Percentiles rank a stretch among this genome's conserved stretches.
These are phyloP conservation scores for Aspergillus taichungensis DNA, from an alignment of 495 filamentous ascomycete species.

Conservation along the genomic window DNA sequence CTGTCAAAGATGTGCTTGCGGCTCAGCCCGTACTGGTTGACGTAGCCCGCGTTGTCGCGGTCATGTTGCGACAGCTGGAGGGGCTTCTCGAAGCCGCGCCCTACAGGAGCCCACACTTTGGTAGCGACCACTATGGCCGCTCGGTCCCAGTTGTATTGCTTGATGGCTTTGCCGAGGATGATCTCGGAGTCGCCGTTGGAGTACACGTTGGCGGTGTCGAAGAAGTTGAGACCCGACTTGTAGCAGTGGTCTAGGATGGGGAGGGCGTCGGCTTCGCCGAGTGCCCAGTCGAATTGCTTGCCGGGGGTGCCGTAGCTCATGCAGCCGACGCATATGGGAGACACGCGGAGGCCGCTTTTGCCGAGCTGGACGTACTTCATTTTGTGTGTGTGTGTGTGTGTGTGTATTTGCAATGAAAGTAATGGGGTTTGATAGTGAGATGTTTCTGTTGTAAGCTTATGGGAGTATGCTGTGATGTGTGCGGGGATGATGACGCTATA, in stretches of 20 bases:
- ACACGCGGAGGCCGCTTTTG: slow-evolving; percentile 56
- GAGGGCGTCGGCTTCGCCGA: slow-evolving; percentile 53
- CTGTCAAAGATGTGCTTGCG: slow-evolving; percentile 60
- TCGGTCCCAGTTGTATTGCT: slow-evolving; percentile 47
- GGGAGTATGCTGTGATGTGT: too few species aligned
- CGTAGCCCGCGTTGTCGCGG: slow-evolving; percentile 14
- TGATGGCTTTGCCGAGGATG: slow-evolving; percentile 35
- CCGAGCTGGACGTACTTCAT: slow-evolving; percentile 40
- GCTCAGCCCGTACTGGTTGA: slow-evolving; percentile 45
- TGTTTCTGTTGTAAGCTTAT: too few species aligned
- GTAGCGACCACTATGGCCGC: slow-evolving; percentile 71
- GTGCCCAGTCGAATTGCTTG: slow-evolving; percentile 47
- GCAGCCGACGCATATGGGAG: slow-evolving; percentile 56
- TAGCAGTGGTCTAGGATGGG: slow-evolving; percentile 63
- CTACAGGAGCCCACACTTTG: slow-evolving; percentile 43
- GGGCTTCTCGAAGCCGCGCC: slow-evolving; percentile 11
- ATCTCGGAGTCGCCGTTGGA: slow-evolving; percentile 23
- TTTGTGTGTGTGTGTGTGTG: neutral
- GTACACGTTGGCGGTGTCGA: slow-evolving; percentile 50
- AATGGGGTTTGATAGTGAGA: too few species aligned
- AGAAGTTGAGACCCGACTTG: slow-evolving; percentile 51
- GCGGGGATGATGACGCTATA: too few species aligned
- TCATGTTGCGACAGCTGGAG: slow-evolving; percentile 16
- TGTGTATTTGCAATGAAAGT: too few species aligned
- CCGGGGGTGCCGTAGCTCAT: slow-evolving; percentile 54